Percentiles rank a stretch among this genome's conserved stretches.
Evolutionary conservation across 805 yeast species (phyloP).

Genomic region (Debaryomyces hansenii): DNA sequence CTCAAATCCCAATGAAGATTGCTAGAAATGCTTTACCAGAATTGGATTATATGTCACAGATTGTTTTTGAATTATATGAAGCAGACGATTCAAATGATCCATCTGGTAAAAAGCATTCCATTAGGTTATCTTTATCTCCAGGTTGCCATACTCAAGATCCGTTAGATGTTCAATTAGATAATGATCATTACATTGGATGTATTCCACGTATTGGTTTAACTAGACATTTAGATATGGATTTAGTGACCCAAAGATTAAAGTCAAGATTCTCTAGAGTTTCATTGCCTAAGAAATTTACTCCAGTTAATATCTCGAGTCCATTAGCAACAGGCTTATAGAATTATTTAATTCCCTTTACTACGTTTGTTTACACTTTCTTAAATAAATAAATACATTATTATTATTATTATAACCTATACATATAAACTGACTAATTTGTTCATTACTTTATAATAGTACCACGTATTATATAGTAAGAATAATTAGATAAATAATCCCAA

Average conservation of each 20-base stretch:
- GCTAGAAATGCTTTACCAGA: conserved; percentile 96
- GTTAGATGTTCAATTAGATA: conserved; percentile 92
- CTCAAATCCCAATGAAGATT: conserved; percentile 92
- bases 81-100: conserved; percentile 59
- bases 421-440: not conserved
- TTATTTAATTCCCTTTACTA: too few relatives aligned
- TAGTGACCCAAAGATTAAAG: conserved; percentile 77
- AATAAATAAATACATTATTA: not conserved
- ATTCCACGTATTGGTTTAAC: conserved; percentile 89
- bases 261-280: conserved; percentile 83
- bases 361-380: not conserved
- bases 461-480: not conserved
- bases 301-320: conserved; percentile 83
- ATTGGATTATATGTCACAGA: conserved; percentile 91
- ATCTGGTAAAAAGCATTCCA: conserved; percentile 80
- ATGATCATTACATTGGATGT: conserved; percentile 94
- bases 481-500: too few relatives aligned
- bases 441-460: not conserved
- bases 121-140: conserved; percentile 89
- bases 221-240: conserved; percentile 88
- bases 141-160: conserved; percentile 99
- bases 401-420: not conserved
- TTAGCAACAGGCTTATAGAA: conserved; percentile 25
- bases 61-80: conserved; percentile 90
- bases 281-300: conserved; percentile 87